These are phyloP conservation scores for Marasmius oreades DNA, from an alignment of 1,284 basidiomycete genomes.

Conservation along the genomic window DNA sequence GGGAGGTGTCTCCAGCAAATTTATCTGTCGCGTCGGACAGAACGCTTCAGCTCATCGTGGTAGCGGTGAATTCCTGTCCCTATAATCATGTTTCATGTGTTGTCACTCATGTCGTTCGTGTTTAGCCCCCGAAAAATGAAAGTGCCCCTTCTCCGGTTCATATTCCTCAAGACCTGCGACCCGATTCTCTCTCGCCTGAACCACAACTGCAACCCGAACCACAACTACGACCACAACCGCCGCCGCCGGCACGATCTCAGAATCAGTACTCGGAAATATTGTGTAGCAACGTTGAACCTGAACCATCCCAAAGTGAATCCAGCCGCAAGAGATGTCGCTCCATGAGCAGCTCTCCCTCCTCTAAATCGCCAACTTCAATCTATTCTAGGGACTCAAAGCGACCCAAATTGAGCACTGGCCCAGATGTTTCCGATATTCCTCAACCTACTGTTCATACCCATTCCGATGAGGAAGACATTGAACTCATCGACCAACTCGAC, in stretches of 20 bases:
- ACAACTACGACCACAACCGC: background rate
- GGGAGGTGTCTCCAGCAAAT: conserved; percentile 43
- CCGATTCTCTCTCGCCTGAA: conserved; percentile 6
- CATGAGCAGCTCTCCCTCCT: background rate
- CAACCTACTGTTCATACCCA: background rate
- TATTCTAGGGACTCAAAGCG: background rate
- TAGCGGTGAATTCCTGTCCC: conserved; percentile 34
- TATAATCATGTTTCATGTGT: background rate
- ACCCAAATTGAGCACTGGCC: background rate
- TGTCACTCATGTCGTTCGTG: background rate
- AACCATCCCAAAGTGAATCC: background rate
- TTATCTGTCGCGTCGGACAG: conserved; percentile 41
- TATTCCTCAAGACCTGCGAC: conserved; percentile 14
- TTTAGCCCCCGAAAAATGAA: conserved; percentile 26
- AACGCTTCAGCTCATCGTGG: conserved; percentile 46
- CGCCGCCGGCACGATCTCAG: background rate
- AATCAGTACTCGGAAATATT: background rate
- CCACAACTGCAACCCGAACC: conserved; percentile 6
- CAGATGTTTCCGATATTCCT: too few species aligned
- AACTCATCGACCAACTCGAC: conserved; percentile 18
- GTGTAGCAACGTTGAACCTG: background rate
- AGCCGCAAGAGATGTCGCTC: conserved; percentile 4
- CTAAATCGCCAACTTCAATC: background rate
- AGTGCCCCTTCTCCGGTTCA: conserved; percentile 26
- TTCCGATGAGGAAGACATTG: conserved; percentile 2